A percentile compares a stretch with the other conserved stretches of the same genome.
These are phyloP conservation scores for Solanum pimpinellifolium DNA, from an alignment of 257 asterid genomes.

Conservation along the genomic window DNA sequence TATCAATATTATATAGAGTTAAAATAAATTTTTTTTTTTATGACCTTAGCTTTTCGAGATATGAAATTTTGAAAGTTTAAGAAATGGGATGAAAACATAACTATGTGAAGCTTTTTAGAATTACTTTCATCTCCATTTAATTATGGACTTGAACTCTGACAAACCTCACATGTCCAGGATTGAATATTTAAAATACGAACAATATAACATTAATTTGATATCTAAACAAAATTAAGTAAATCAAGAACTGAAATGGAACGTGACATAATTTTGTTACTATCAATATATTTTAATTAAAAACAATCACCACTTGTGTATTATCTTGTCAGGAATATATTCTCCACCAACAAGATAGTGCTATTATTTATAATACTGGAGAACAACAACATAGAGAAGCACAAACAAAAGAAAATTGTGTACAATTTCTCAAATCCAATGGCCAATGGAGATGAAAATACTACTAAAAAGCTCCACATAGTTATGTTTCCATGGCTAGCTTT, in stretches of 20 bases:
- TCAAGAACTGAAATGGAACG: not conserved
- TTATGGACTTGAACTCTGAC: conserved; percentile 10
- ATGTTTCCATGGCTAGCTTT: conserved; percentile 69
- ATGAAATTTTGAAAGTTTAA: conserved; percentile 34
- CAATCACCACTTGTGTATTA: not conserved
- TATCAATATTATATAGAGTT: conserved; percentile 40
- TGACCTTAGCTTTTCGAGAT: conserved; percentile 26
- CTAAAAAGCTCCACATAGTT: conserved; percentile 56
- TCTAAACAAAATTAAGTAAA: no score
- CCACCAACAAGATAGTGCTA: not conserved
- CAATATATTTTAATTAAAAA: not conserved
- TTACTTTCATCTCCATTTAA: conserved; percentile 34
- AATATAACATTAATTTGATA: no score
- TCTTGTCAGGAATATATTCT: not conserved
- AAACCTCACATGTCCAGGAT: not conserved
- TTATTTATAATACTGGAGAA: not conserved
- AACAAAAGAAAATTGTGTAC: not conserved
- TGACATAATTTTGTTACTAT: not conserved
- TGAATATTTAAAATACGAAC: no score
- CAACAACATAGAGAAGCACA: not conserved
- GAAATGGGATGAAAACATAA: conserved; percentile 39
- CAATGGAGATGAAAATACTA: conserved; percentile 36
- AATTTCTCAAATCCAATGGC: conserved; percentile 23
- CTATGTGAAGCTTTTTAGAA: conserved; percentile 55
- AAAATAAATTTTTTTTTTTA: conserved; percentile 29